phyloP scores from a whole-genome alignment of 1,139 yeast species.

The Geotrichum restrictum region DNA sequence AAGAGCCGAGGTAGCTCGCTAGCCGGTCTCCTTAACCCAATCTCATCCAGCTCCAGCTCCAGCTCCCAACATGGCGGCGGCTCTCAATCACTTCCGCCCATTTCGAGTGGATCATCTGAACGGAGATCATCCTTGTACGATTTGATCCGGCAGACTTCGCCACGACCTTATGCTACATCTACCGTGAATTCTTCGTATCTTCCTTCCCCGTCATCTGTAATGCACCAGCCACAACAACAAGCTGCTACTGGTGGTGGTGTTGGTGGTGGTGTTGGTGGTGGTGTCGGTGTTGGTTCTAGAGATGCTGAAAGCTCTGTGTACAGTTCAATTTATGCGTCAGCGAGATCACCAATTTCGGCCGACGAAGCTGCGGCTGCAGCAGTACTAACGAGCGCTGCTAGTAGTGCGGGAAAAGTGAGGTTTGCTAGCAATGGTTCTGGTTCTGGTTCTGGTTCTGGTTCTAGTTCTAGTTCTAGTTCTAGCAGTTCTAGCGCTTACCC shows the following conservation, averaged over 20 bases:
- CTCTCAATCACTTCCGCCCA: background rate
- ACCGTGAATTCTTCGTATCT: slow-evolving; percentile 2
- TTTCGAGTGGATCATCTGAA: background rate
- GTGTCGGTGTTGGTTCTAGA: too few relatives aligned
- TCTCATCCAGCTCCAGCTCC: background rate
- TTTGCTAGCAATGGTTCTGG: background rate
- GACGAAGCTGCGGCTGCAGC: slow-evolving; percentile 11
- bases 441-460: background rate
- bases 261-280: too few relatives aligned
- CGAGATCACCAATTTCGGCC: slow-evolving; percentile 9
- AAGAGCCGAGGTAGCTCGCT: slow-evolving; percentile 10
- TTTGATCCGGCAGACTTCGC: slow-evolving; percentile 2
- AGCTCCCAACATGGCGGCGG: background rate
- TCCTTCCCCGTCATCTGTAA: slow-evolving; percentile 11
- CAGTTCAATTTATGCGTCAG: background rate
- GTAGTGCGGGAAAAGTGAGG: background rate
- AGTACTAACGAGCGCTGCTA: slow-evolving; percentile 1
- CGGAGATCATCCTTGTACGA: slow-evolving; percentile 3
- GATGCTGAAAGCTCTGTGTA: background rate
- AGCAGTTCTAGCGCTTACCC: too few relatives aligned
- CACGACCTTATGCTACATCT: slow-evolving; percentile 2
- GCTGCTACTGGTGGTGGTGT: too few relatives aligned
- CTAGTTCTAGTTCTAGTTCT: too few relatives aligned
- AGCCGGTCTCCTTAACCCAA: slow-evolving; percentile 16
- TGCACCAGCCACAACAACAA: too few relatives aligned